A percentile compares a stretch with the other conserved stretches of the same genome.
These are phyloP conservation scores for Zymoseptoria ardabiliae DNA, from an alignment of 2,329 filamentous ascomycete genomes.

Conservation along the genomic window DNA sequence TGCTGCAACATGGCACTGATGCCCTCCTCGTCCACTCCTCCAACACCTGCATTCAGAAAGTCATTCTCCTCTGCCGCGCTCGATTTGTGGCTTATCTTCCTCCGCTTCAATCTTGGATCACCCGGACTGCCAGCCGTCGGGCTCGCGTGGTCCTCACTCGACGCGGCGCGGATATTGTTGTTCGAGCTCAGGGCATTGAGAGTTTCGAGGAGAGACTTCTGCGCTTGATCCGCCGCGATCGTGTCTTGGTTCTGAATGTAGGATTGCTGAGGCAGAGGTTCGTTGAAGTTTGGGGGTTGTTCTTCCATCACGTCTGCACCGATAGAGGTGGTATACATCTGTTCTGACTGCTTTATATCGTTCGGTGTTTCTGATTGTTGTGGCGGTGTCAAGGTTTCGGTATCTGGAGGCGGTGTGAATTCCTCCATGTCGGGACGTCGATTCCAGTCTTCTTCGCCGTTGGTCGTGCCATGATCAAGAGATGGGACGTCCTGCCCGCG, in stretches of 20 bases:
- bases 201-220: slow-evolving; percentile 22
- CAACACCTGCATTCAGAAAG: slow-evolving; percentile 22
- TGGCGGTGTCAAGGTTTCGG: slow-evolving; percentile 76
- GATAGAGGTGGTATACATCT: slow-evolving; percentile 32
- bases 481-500: slow-evolving; percentile 63
- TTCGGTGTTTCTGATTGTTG: slow-evolving; percentile 30
- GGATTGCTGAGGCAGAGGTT: slow-evolving; percentile 19
- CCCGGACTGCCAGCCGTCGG: slow-evolving; percentile 7
- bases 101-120: slow-evolving; percentile 31
- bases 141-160: slow-evolving; percentile 15
- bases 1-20: slow-evolving; percentile 26
- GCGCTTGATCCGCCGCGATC: slow-evolving; percentile 7
- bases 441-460: slow-evolving; percentile 10
- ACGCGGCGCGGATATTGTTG: slow-evolving; percentile 10
- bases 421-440: slow-evolving; percentile 34
- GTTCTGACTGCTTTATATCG: slow-evolving; percentile 7
- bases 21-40: slow-evolving; percentile 29
- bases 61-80: slow-evolving; percentile 24
- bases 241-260: slow-evolving; percentile 2
- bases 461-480: slow-evolving; percentile 22
- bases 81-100: slow-evolving; percentile 28
- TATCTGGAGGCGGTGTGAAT: slow-evolving; percentile 64
- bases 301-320: slow-evolving; percentile 30
- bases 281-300: slow-evolving; percentile 22
- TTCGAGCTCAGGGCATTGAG: slow-evolving; percentile 17